Conservation (phyloP, 1,139 yeast species). For the Yamadazyma atlantica region DNA sequence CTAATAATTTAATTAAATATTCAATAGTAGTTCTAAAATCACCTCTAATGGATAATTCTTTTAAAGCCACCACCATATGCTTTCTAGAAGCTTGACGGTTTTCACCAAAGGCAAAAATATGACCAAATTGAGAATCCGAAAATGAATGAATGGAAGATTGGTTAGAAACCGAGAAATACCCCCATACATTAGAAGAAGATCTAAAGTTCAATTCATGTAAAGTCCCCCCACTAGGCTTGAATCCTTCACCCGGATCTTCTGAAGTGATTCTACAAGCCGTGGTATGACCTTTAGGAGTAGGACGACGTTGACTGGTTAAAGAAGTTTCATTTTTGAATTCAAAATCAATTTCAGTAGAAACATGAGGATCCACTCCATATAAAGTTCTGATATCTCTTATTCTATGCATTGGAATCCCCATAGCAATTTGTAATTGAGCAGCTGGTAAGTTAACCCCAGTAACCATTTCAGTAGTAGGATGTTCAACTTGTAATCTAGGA, state of each 20-base stretch:
- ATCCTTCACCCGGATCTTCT: slow-evolving; percentile 99
- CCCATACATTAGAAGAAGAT: slow-evolving; percentile 98
- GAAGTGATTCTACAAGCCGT: slow-evolving; percentile 99
- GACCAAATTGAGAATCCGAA: slow-evolving; percentile 98
- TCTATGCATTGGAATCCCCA: slow-evolving; percentile 98
- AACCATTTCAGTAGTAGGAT: slow-evolving; percentile 99
- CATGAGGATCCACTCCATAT: slow-evolving; percentile 95
- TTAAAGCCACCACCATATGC: slow-evolving; percentile 97
- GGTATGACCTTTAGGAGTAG: slow-evolving; percentile 96
- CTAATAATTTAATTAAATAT: slow-evolving; percentile 88
- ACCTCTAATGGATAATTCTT: slow-evolving; percentile 95
- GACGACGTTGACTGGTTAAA: slow-evolving; percentile 79
- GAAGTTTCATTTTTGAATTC: slow-evolving; percentile 77
- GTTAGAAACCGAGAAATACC: slow-evolving; percentile 95
- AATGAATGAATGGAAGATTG: slow-evolving; percentile 97
- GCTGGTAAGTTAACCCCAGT: slow-evolving; percentile 97
- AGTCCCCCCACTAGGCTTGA: slow-evolving; percentile 97
- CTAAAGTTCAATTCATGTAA: slow-evolving; percentile 94
- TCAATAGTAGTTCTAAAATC: slow-evolving; percentile 98
- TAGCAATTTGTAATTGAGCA: slow-evolving; percentile 96
- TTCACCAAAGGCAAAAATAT: slow-evolving; percentile 97
- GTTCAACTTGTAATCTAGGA: slow-evolving; percentile 98
- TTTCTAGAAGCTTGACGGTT: slow-evolving; percentile 96
- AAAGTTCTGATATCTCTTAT: slow-evolving; percentile 87
- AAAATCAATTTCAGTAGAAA: slow-evolving; percentile 86